A percentile compares a stretch with the other conserved stretches of the same genome.
Conservation (phyloP, 345 rosid genomes). For the Dipteronia sinensis region DNA sequence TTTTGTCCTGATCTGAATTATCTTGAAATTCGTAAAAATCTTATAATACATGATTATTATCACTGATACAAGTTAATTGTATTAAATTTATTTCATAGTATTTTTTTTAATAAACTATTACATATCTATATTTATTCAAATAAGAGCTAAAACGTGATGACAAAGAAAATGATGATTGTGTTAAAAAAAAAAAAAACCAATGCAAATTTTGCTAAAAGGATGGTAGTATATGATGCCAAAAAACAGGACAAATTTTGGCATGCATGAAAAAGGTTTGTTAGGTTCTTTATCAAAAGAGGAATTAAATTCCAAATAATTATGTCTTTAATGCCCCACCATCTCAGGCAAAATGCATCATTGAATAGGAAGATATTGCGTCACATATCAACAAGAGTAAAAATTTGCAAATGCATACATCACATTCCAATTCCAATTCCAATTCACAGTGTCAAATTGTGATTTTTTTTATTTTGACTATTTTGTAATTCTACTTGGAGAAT, state of each 20-base stretch:
- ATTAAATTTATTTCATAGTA: no score
- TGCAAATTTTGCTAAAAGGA: no score
- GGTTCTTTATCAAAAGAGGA: background rate
- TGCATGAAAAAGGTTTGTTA: background rate
- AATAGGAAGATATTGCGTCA: background rate
- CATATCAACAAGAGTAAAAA: background rate
- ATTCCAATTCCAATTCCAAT: slow-evolving; percentile 11
- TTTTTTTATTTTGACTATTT: background rate
- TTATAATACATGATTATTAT: no score
- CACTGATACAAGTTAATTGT: no score
- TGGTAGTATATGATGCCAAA: no score
- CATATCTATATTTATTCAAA: no score
- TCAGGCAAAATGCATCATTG: background rate
- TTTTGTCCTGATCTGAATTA: no score
- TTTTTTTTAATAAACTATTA: no score
- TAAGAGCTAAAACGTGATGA: no score
- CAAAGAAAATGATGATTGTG: no score
- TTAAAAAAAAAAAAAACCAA: no score
- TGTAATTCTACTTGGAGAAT: background rate
- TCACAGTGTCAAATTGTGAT: background rate
- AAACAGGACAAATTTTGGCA: background rate
- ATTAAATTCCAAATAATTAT: slow-evolving; percentile 11
- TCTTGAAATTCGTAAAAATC: no score
- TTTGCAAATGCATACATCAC: slow-evolving; percentile 1
- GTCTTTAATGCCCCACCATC: background rate